Evolutionary conservation across 2,329 filamentous ascomycete genomes (phyloP), one percentile per base, ranked within the genome.

Genomic region (Nakataea oryzae): DNA sequence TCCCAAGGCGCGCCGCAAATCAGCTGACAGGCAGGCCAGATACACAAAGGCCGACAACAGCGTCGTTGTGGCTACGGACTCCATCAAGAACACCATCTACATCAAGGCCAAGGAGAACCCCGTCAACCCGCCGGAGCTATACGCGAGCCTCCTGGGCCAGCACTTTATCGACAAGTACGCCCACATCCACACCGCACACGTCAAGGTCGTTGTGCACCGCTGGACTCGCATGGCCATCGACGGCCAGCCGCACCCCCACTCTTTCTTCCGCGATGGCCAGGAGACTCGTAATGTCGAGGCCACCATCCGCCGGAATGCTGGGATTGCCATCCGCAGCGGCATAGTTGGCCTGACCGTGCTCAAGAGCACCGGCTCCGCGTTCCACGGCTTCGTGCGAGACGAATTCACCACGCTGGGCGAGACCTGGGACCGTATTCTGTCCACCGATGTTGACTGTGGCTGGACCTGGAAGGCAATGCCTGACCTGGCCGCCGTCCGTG

Each of bases 81-180:
- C 92, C 29, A 96, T 97, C 79, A 99, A 99, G 81, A 96, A 99
- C 78, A 97, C 90, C 69, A 87, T 90, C 73, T 96, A 95, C 81
- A 92, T 99, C 78, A 88, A 91, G 72, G 93, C 95, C 71, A 97
- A 96, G 79, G 88, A 96, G 77, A 82, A 96, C 79, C 90, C 93
- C 41, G 89, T 99, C 69, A 91, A 88, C 68, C 93, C 95, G 21
- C 93, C 95, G 0, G 95, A 99, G 80, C 86, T 96, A 65, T 99
- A 91, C 74, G 93, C 90, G 67, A 85, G 88, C 70, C 89, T 90
- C 69, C 80, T 99, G 61, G 92, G 90, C 69, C 83, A 86, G 67
- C 95, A 99, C 81, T 97, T 97, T 78, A 78, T 97, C 72, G 83
- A 90, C 69, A 90, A 81, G 65, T 99, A 99, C 80, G 73, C 82